Evolutionary conservation across 352 stramenopile species (phyloP).

Genomic region (Thraustochytrium striatum): DNA sequence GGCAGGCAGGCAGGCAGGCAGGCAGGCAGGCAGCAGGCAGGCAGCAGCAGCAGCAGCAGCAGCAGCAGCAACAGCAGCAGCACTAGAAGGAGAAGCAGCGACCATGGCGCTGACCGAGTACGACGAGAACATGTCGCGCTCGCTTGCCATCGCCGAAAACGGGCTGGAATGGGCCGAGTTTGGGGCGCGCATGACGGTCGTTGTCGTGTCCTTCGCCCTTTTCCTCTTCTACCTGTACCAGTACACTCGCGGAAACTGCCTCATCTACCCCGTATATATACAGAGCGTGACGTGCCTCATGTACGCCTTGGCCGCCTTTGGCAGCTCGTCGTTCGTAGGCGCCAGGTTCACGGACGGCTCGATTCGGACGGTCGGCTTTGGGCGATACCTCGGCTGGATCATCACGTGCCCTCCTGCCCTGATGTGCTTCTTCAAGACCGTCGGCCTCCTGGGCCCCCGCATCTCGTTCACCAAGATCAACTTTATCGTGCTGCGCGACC

Average conservation of each 20-base stretch:
- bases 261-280: conserved; percentile 26
- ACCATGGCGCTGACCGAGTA: too few relatives aligned
- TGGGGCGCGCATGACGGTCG: too few relatives aligned
- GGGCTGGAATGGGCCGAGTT: too few relatives aligned
- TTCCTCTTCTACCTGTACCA: conserved; percentile 33
- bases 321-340: background rate
- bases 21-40: too few relatives aligned
- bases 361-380: background rate
- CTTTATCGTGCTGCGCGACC: conserved; percentile 40
- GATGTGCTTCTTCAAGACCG: conserved; percentile 12
- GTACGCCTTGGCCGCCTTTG: conserved; percentile 25
- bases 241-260: background rate
- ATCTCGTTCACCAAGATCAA: conserved; percentile 14
- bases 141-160: too few relatives aligned
- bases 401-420: conserved; percentile 36
- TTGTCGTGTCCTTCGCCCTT: background rate
- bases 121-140: too few relatives aligned
- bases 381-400: conserved; percentile 27
- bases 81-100: background rate
- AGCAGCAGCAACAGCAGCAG: background rate
- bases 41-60: background rate
- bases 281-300: conserved; percentile 28
- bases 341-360: background rate
- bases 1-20: too few relatives aligned
- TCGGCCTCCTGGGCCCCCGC: conserved; percentile 21